Evolutionary conservation across 2,329 filamentous ascomycete species (phyloP).

Genomic region (Botryotinia calthae): DNA sequence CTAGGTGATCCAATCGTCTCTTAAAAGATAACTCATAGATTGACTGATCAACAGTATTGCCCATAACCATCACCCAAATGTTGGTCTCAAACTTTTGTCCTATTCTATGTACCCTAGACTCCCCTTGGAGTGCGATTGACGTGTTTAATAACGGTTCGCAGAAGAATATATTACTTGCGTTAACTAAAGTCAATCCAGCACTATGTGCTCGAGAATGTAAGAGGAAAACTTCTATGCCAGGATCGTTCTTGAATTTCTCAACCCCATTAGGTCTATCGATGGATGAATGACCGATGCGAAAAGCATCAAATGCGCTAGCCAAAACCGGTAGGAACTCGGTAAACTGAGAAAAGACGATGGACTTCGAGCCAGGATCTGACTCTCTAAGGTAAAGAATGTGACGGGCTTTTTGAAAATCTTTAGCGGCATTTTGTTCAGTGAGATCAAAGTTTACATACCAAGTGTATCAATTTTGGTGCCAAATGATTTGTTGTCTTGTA

Average conservation of each 20-base stretch:
- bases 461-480: slow-evolving; percentile 89
- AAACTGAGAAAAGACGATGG: slow-evolving; percentile 93
- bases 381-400: slow-evolving; percentile 84
- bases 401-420: slow-evolving; percentile 45
- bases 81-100: slow-evolving; percentile 85
- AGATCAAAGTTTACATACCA: slow-evolving; percentile 1
- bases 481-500: slow-evolving; percentile 65
- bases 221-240: slow-evolving; percentile 75
- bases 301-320: slow-evolving; percentile 63
- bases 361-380: slow-evolving; percentile 82
- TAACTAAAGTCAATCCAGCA: slow-evolving; percentile 85
- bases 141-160: slow-evolving; percentile 94
- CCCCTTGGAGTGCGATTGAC: slow-evolving; percentile 89
- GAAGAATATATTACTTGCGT: slow-evolving; percentile 90
- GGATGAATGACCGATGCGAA: slow-evolving; percentile 70
- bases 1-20: slow-evolving; percentile 75
- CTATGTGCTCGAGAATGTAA: slow-evolving; percentile 86
- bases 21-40: slow-evolving; percentile 85
- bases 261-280: slow-evolving; percentile 70
- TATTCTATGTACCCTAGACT: slow-evolving; percentile 91
- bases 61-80: slow-evolving; percentile 93
- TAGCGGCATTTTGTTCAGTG: background rate
- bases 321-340: slow-evolving; percentile 76
- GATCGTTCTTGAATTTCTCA: slow-evolving; percentile 71
- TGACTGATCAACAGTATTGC: slow-evolving; percentile 85